A percentile compares a stretch with the other conserved stretches of the same genome.
These are phyloP conservation scores for Aspergillus udagawae DNA, from an alignment of 2,329 filamentous ascomycete genomes.

Conservation along the genomic window DNA sequence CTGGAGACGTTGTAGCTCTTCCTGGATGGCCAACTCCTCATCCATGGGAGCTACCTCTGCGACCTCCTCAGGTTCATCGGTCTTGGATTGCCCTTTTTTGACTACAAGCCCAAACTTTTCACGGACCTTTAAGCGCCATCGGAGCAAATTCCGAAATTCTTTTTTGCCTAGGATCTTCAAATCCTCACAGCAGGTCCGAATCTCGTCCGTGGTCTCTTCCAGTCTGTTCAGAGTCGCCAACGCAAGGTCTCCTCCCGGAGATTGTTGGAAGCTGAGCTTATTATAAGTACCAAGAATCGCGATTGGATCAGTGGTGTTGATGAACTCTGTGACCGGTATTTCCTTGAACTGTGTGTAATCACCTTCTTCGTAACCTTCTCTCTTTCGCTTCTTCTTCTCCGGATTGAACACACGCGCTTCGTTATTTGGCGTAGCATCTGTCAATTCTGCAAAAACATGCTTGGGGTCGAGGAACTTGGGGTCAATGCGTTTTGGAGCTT, in stretches of 20 bases:
- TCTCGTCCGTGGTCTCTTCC: conserved; percentile 80
- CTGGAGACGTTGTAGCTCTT: conserved; percentile 77
- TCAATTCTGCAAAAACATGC: conserved; percentile 88
- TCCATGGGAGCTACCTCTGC: conserved; percentile 87
- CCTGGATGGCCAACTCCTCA: conserved; percentile 84
- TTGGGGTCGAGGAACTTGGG: conserved; percentile 86
- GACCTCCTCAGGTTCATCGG: conserved; percentile 64
- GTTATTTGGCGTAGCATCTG: conserved; percentile 82
- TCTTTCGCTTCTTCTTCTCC: conserved; percentile 93
- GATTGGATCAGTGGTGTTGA: conserved; percentile 89
- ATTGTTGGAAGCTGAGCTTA: conserved; percentile 75
- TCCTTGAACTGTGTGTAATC: conserved; percentile 93
- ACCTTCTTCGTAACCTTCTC: conserved; percentile 95
- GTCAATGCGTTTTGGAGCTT: conserved; percentile 89
- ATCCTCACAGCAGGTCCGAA: conserved; percentile 73
- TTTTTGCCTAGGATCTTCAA: conserved; percentile 88
- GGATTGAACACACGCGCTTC: conserved; percentile 98
- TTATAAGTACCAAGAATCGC: conserved; percentile 85
- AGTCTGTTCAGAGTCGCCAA: conserved; percentile 80
- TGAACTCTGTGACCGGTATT: conserved; percentile 82
- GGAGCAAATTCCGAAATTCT: conserved; percentile 85
- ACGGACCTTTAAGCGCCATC: conserved; percentile 83
- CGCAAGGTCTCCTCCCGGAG: conserved; percentile 77
- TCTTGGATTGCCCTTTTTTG: conserved; percentile 60
- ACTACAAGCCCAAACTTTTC: conserved; percentile 84